Evolutionary conservation across 495 filamentous ascomycete species (phyloP).

Genomic region (Penicillium canescens): DNA sequence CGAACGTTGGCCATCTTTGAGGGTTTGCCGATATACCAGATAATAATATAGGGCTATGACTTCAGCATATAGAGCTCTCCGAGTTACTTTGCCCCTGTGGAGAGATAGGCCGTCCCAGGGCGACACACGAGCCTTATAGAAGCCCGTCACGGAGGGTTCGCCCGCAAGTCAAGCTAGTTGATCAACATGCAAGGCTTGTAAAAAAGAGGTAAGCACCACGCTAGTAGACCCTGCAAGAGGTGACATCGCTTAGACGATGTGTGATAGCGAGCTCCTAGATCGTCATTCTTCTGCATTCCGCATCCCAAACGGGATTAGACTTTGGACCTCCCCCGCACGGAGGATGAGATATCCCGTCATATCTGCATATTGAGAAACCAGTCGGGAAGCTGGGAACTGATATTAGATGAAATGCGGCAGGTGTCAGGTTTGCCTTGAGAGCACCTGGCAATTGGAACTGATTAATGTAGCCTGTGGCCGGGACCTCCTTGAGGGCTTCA

Average conservation of each 20-base stretch:
- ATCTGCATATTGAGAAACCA: background rate
- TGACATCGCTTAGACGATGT: conserved; percentile 12
- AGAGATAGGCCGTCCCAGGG: background rate
- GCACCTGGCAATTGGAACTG: background rate
- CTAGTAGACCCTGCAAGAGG: conserved; percentile 17
- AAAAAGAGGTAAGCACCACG: background rate
- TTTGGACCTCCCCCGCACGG: conserved; percentile 13
- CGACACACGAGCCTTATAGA: background rate
- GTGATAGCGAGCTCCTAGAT: conserved; percentile 11
- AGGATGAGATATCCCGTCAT: conserved; percentile 5
- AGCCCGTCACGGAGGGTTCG: background rate
- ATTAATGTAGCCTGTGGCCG: background rate
- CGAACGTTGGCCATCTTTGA: conserved; percentile 32
- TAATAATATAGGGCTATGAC: conserved; percentile 1
- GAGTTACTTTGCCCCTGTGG: background rate
- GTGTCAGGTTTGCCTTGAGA: background rate
- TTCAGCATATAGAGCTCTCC: background rate
- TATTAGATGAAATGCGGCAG: background rate
- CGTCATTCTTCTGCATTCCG: conserved; percentile 13
- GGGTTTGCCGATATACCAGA: background rate
- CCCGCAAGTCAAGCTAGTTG: background rate
- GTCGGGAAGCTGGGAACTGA: background rate
- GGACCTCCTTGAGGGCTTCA: background rate
- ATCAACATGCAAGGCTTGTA: background rate
- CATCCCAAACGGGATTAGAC: conserved; percentile 16